phyloP scores from a whole-genome alignment of 768 basidiomycete genomes.

The Ramaria sp. region DNA sequence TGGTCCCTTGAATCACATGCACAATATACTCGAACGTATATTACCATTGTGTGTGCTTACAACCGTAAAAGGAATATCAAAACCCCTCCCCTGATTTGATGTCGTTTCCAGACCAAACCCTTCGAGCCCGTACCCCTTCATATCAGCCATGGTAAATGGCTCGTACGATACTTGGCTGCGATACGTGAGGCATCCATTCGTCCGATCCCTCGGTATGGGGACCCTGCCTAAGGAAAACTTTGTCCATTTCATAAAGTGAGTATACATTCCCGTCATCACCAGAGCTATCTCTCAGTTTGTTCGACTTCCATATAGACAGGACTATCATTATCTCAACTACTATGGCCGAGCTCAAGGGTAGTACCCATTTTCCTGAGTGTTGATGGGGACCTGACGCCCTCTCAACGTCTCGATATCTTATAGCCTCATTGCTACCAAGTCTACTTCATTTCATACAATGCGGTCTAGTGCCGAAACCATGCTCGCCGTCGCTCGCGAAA shows the following conservation, averaged over 20 bases:
- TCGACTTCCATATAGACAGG: conserved; percentile 40
- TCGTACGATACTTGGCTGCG: conserved; percentile 50
- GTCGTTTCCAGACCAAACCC: conserved; percentile 37
- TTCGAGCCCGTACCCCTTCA: conserved; percentile 59
- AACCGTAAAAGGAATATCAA: background rate
- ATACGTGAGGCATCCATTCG: conserved; percentile 81
- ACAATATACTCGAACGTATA: conserved; percentile 36
- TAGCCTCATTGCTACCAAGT: conserved; percentile 74
- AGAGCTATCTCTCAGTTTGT: background rate
- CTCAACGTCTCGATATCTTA: conserved; percentile 4
- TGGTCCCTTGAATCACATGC: conserved; percentile 84
- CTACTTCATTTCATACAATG: conserved; percentile 52
- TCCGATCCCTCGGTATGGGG: conserved; percentile 62
- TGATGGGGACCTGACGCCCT: background rate
- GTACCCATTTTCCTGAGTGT: background rate
- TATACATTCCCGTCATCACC: background rate
- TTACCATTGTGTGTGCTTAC: conserved; percentile 44
- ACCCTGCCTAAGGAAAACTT: conserved; percentile 58
- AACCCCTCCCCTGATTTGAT: background rate
- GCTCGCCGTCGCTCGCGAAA: conserved; percentile 55
- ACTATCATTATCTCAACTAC: conserved; percentile 73
- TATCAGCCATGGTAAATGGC: conserved; percentile 48
- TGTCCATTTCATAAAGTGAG: conserved; percentile 76
- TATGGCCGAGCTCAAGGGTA: conserved; percentile 77
- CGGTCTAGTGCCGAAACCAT: conserved; percentile 53